These are phyloP conservation scores for Tricholomella constricta DNA, from an alignment of 768 basidiomycete species.

Conservation along the genomic window DNA sequence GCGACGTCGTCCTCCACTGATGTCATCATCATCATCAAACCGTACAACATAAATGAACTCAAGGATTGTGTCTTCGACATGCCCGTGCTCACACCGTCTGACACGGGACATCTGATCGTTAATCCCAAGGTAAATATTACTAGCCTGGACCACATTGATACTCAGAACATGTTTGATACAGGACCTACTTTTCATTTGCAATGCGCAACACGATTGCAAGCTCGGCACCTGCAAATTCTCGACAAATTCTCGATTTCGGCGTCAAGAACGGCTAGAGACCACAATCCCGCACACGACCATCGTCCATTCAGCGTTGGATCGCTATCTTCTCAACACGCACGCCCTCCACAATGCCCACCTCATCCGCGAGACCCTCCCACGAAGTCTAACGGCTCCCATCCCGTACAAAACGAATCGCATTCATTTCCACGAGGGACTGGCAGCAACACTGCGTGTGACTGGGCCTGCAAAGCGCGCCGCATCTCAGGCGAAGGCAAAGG, in stretches of 20 bases:
- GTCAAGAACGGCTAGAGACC: slow-evolving; percentile 14
- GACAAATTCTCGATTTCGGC: not conserved
- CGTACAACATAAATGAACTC: too few species aligned
- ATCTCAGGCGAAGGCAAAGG: slow-evolving; percentile 15
- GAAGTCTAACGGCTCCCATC: slow-evolving; percentile 20
- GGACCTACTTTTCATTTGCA: slow-evolving; percentile 15
- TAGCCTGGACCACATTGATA: not conserved
- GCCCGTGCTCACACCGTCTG: too few species aligned
- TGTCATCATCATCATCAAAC: too few species aligned
- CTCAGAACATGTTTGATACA: not conserved
- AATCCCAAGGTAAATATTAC: not conserved
- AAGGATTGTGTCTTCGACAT: too few species aligned
- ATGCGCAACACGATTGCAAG: slow-evolving; percentile 22
- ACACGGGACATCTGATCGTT: too few species aligned
- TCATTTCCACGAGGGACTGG: not conserved
- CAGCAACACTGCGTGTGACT: slow-evolving; percentile 7
- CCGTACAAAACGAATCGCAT: slow-evolving; percentile 4
- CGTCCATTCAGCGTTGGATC: slow-evolving; percentile 10
- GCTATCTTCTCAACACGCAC: slow-evolving; percentile 31
- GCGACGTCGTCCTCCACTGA: too few species aligned
- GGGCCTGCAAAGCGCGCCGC: slow-evolving; percentile 18
- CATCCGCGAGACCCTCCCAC: too few species aligned
- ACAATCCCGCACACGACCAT: slow-evolving; percentile 5
- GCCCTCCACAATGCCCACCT: too few species aligned
- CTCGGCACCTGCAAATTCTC: slow-evolving; percentile 8